Evolutionary conservation across 495 filamentous ascomycete genomes (phyloP), one percentile per base, ranked within the genome.

Genomic region (Emericellopsis terricola): DNA sequence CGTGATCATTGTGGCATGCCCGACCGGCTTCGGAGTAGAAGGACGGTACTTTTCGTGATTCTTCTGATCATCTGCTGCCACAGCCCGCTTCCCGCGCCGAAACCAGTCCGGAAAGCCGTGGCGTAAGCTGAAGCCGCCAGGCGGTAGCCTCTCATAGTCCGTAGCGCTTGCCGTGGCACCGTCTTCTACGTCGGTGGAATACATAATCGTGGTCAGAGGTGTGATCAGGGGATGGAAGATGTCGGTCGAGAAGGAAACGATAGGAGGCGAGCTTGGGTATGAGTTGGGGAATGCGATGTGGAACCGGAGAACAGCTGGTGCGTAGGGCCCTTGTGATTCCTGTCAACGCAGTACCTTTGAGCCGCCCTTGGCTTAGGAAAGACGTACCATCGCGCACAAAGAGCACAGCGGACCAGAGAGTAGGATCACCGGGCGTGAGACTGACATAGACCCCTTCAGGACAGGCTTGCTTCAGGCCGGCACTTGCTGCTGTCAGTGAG

Each of bases 51-150:
- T 16, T 11, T 15, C 34, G 18, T 13, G 19, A 8, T 17, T 29
- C n/a, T 21, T 15, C 11, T 28, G 14, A 8, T 28, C 24, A 17
- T 28, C 30, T 29, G 43, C 41, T 3, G 11, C 13, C 10, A 15
- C 33, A 5, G 5, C 10, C 33, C 51, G 49, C 32, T 52, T 48
- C 21, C 37, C 43, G 14, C 50, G 57, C 24, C 71, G 73, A 54
- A 84, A 92, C 86, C 87, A 94, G 36, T 68, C 62, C 2, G 87
- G 81, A 48, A 94, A 94, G 14, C 83, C 87, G 57, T 94, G 79
- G 31, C 79, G 62, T 23, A 96, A 63, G 41, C 76, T 83, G 52
- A 93, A 93, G 0, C 81, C 78, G 3, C 87, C 87, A 0, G 87
- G 84, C 0, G 82, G 78, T 38, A 93, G 56, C 9, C 80, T 62